A percentile compares a stretch with the other conserved stretches of the same genome.
These are phyloP conservation scores for Meyerozyma smithsonii DNA, from an alignment of 1,139 yeast species.

Conservation along the genomic window DNA sequence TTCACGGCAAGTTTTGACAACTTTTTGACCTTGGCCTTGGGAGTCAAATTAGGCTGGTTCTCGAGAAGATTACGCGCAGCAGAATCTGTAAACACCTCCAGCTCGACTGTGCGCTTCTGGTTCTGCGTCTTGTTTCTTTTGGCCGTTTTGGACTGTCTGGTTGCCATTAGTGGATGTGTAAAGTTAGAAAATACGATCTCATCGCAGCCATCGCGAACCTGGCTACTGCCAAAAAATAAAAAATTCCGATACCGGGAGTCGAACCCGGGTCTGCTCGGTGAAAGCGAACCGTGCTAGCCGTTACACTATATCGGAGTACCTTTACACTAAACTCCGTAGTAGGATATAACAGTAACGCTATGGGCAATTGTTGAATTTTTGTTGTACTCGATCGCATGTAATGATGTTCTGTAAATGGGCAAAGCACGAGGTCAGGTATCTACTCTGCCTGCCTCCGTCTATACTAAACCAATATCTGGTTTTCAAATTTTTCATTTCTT, in stretches of 20 bases:
- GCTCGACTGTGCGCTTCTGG: conserved; percentile 51
- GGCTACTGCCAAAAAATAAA: conserved; percentile 11
- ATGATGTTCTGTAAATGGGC: no score
- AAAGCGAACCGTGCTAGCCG: conserved; percentile 83
- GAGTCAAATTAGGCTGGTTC: conserved; percentile 58
- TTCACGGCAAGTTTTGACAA: conserved; percentile 51
- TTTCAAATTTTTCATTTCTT: no score
- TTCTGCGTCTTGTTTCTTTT: conserved; percentile 52
- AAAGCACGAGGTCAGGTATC: no score
- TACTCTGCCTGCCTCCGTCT: no score
- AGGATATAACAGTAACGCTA: no score
- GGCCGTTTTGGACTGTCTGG: conserved; percentile 54
- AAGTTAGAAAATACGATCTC: not conserved
- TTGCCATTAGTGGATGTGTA: conserved; percentile 33
- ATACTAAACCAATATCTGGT: no score
- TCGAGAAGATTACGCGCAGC: conserved; percentile 62
- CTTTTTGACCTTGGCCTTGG: conserved; percentile 51
- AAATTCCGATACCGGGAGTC: conserved; percentile 74
- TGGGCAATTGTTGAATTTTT: no score
- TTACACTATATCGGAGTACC: conserved; percentile 67
- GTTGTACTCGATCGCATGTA: no score
- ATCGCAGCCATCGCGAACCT: not conserved
- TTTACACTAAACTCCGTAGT: no score
- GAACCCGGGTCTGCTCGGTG: conserved; percentile 83
- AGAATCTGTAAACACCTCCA: conserved; percentile 63